Evolutionary conservation across 768 basidiomycete species (phyloP), one percentile per base, ranked within the genome.

Genomic region (Kwoniella dendrophila): DNA sequence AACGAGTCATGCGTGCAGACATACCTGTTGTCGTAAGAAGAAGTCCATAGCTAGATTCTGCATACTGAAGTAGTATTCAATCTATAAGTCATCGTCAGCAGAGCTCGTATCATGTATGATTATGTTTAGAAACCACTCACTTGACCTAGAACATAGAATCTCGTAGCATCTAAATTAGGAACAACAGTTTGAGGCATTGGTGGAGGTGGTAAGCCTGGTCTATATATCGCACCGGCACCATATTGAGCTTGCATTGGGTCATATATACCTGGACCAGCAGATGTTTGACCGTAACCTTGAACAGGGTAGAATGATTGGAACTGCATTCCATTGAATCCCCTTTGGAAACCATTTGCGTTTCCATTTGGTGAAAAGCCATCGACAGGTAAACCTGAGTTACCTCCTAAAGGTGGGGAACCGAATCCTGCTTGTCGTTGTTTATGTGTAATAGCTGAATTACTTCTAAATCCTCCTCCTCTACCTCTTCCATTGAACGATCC

Each of bases 11-110:
- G 18, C 10, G 14, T 47, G 11, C n/a, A 20, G 16, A 82, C 87
- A 73, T 70, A 90, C 92, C 81, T 85, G 82, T 79, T 87, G 84
- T 54, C 91, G 84, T 34, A 97, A 82, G 80, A 84, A 95, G 67
- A 89, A 83, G 77, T 97, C 93, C 74, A 87, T 85, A n/a, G 85
- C 88, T 81, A 97, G 83, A 75, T 95, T 96, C 75, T 96, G 87
- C 58, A 88, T 83, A 69, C 91, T 90, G 68, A 97, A 83, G 81
- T 95, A 97, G 78, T 92, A 96, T 79, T 95, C 94, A 53, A 95
- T 80, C 78, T 95, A 89, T 0, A 26, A 16, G 20, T 7, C 4
- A 5, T 4, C 8, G 16, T 67, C 61, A 69, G 66, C 59, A 43
- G 16, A 26, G 45, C 18, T 2, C 27, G 45, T 30, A 48, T 22